phyloP scores from a whole-genome alignment of 331 rosid species.

The Phaseolus coccineus region DNA sequence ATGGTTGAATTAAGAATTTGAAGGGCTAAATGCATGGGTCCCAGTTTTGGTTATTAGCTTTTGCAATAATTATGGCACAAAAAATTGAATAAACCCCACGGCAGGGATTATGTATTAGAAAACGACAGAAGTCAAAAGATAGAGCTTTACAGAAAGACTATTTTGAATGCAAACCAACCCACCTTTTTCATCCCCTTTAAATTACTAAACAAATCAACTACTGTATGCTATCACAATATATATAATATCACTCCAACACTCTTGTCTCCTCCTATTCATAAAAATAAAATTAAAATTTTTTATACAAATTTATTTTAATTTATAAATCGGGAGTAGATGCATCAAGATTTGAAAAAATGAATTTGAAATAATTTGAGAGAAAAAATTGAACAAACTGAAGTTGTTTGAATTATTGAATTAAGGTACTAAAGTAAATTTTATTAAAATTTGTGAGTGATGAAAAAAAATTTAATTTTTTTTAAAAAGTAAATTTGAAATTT shows the following conservation, averaged over 20 bases:
- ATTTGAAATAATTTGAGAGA: no score
- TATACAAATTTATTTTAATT: no score
- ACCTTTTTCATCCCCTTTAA: conserved; percentile 9
- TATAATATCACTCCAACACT: background rate
- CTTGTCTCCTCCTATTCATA: background rate
- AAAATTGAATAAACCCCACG: conserved; percentile 46
- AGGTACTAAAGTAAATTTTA: no score
- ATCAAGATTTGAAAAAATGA: no score
- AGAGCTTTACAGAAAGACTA: conserved; percentile 44
- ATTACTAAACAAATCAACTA: conserved; percentile 29
- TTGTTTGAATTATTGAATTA: no score
- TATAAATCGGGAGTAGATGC: no score
- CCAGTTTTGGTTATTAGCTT: conserved; percentile 48
- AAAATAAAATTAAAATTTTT: no score
- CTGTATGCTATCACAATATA: background rate
- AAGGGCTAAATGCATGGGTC: background rate
- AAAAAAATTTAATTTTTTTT: no score
- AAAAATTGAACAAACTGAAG: no score
- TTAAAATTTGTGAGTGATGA: no score
- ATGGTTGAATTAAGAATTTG: no score
- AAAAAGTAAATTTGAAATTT: no score
- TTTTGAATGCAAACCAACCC: conserved; percentile 39
- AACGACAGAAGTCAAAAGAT: conserved; percentile 54
- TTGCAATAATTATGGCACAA: conserved; percentile 51
- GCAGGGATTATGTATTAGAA: conserved; percentile 44